Evolutionary conservation across 805 yeast species (phyloP).

Genomic region (Candida piceae): DNA sequence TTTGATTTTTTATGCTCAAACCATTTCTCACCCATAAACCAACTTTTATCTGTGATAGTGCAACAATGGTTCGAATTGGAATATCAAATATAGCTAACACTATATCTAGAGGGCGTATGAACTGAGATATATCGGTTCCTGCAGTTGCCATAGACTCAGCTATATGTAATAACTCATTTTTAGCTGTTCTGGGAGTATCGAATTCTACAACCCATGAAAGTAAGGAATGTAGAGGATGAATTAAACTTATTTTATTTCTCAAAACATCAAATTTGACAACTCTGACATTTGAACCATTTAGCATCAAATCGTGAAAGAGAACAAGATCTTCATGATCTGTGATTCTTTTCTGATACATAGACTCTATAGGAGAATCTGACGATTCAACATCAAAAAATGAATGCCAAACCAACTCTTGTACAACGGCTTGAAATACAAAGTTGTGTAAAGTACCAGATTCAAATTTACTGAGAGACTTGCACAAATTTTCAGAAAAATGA

Average conservation of each 20-base stretch:
- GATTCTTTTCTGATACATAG: constrained; percentile 5
- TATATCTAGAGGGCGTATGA: too few species aligned
- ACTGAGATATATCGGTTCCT: too few species aligned
- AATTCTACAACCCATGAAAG: constrained; percentile 63
- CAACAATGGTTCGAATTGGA: constrained; percentile 70
- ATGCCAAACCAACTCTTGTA: constrained; percentile 8
- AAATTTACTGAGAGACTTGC: constrained; percentile 37
- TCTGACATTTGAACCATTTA: too few species aligned
- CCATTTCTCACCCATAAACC: constrained; percentile 97
- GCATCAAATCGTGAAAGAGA: constrained; percentile 14
- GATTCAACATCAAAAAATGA: constrained; percentile 11
- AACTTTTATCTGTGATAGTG: constrained; percentile 76
- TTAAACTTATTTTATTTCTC: constrained; percentile 53
- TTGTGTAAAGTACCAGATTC: constrained; percentile 3
- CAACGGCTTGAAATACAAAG: constrained; percentile 7
- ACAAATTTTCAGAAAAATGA: constrained; percentile 52
- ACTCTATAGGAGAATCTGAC: constrained; percentile 3
- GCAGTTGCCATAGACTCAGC: too few species aligned
- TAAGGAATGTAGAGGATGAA: constrained; percentile 77
- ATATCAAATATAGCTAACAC: constrained; percentile 53
- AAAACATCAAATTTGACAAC: constrained; percentile 40
- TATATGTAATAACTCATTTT: not conserved
- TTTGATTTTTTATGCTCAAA: constrained; percentile 68
- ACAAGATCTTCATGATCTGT: constrained; percentile 24
- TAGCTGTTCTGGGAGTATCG: not conserved